Base-by-base conservation (phyloP, 345 rosid genomes). In the Citrus australasica region DNA sequence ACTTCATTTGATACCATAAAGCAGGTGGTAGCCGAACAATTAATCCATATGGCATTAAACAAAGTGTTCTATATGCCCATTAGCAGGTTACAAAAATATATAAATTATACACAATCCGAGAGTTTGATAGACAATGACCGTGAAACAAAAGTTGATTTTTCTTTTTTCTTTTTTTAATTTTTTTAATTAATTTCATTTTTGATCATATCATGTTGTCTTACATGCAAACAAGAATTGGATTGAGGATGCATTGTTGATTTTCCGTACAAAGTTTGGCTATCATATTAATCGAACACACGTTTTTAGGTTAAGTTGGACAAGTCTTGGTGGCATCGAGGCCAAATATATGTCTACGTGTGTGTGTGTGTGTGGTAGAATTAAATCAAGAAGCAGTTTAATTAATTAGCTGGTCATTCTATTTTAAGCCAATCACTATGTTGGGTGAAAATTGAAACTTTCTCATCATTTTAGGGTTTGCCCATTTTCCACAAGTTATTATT, bases 391-490 rank as follows among this genome's bases (percentile, higher is more conserved):
- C 38, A 67, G 8, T 5, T 35, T 74, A 69, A 38, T 24, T 22
- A 78, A 80, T 83, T 83, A 80, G 91, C 84, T 85, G 88, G 83
- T 81, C 79, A 77, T 83, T 85, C 89, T 67, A 83, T 85, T 83
- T 86, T 70, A 77, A 88, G 70, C 86, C 91, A 86, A 86, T 85
- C 91, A 82, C 56, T 65, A 10, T 32, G 53, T 75, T 71, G 73
- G 74, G 71, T 63, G 82, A 81, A 84, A 88, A 48, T 67, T 35
- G 82, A 86, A 68, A 79, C 51, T 58, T 48, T 32, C 78, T 82
- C 83, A 77, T 86, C 85, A 82, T 79, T 85, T 83, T 70, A 72
- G 80, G 87, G 81, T 79, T 83, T 82, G 22, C 71, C 81, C 27
- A 69, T 42, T n/a, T 72, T 75, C 59, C 9, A 60, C 16, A 14